Evolutionary conservation across 805 yeast species (phyloP), one percentile per base, ranked within the genome.

Genomic region (Ogataea trehaloabstinens): DNA sequence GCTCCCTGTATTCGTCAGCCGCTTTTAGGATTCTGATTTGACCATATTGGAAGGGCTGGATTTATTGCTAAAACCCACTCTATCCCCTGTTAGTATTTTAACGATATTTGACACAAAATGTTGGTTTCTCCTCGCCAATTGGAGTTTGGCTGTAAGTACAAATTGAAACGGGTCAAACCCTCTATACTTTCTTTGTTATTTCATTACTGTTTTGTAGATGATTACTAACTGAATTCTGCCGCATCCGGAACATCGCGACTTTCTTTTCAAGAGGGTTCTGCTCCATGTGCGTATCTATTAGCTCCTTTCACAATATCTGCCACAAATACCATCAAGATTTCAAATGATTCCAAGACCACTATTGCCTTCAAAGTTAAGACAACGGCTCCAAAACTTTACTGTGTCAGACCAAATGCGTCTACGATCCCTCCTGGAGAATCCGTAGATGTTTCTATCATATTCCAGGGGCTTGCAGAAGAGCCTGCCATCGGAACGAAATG

Each of bases 301-400:
- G 95, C 90, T 44, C 88, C 95, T 31, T 80, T 87, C 60, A 76
- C 85, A 49, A 73, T 76, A 52, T 80, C 84, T 50, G 75, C 82
- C 30, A 82, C 93, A 13, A 83, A 81, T 58, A 66, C 70, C 40
- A 69, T 81, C 53, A 61, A 67, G 31, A 71, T 81, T 48, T 61
- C 70, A 28, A 84, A 85, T 61, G 82, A 80, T 52, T 44, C 60
- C 18, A 63, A 76, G 12, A 70, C 71, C 38, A 67, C 79, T 22
- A 66, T 78, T 54, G 96, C 96, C 21, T 93, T 88, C 74, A 93
- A 93, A 70, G 97, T 93, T 58, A 93, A 91, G 69, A 91, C 99
- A 32, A 93, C 99, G 5, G 97, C 98, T 7, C 99, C 99, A 45
- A 90, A 87, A 64, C 71, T 87, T 64, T 75, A 90, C 71, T 87